Conservation (phyloP, 345 rosid genomes). For the Salix viminalis region DNA sequence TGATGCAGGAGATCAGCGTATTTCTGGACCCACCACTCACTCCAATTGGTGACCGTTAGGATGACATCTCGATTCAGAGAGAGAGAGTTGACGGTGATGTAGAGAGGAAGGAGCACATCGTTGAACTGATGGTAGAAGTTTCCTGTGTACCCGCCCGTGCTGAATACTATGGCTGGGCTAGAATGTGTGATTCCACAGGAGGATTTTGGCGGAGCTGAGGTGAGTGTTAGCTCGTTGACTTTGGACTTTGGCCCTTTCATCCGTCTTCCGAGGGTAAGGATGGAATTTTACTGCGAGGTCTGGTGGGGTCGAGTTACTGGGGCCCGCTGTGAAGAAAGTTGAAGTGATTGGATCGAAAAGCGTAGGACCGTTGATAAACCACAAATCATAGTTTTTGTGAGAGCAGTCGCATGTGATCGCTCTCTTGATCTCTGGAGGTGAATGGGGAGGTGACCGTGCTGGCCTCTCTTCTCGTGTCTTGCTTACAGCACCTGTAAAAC, state of each 20-base stretch:
- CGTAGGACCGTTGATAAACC: slow-evolving; percentile 29
- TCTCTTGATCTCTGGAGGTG: neutral
- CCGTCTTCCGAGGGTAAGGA: slow-evolving; percentile 43
- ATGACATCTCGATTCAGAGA: slow-evolving; percentile 18
- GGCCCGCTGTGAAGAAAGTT: slow-evolving; percentile 18
- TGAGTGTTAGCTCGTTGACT: slow-evolving; percentile 31
- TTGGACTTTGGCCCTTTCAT: slow-evolving; percentile 28
- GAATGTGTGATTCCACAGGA: slow-evolving; percentile 26
- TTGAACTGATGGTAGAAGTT: slow-evolving; percentile 41
- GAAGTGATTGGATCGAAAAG: slow-evolving; percentile 30
- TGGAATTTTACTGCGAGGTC: slow-evolving; percentile 18
- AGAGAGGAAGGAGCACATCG: slow-evolving; percentile 34
- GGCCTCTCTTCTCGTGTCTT: neutral
- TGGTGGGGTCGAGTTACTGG: neutral
- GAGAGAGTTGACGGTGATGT: slow-evolving; percentile 30
- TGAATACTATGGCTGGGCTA: slow-evolving; percentile 30
- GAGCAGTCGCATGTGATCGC: slow-evolving; percentile 37
- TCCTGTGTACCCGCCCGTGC: slow-evolving; percentile 35
- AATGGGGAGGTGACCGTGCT: neutral
- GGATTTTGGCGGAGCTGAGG: slow-evolving; percentile 14
- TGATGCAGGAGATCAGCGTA: slow-evolving; percentile 16
- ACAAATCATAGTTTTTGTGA: slow-evolving; percentile 28
- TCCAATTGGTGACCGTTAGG: slow-evolving; percentile 15
- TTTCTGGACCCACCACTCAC: slow-evolving; percentile 25
- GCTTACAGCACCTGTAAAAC: neutral